phyloP scores from a whole-genome alignment of 73 alveolate genomes.

The Breviolum minutum region DNA sequence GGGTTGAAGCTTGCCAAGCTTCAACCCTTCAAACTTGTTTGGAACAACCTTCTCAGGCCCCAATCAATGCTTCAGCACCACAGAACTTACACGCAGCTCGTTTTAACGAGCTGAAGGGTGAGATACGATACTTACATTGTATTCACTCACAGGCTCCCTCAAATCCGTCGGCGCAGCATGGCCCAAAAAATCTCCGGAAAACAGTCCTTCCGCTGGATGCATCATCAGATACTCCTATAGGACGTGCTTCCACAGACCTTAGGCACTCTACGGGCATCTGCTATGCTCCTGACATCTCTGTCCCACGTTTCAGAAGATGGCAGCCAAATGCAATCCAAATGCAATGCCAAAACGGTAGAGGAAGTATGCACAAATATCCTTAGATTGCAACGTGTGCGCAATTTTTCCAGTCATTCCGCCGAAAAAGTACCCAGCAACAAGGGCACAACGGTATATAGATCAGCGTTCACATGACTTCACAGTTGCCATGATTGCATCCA shows the following conservation, averaged over 20 bases:
- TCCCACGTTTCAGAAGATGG: not conserved
- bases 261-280: not conserved
- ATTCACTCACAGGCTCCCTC: not conserved
- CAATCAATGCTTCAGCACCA: too few relatives aligned
- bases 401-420: not conserved
- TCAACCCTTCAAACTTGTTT: too few relatives aligned
- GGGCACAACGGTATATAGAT: too few relatives aligned
- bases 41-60: too few relatives aligned
- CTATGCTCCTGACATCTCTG: too few relatives aligned
- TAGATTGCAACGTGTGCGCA: not conserved
- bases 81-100: not conserved
- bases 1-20: too few relatives aligned
- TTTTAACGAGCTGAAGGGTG: too few relatives aligned
- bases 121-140: slow-evolving; percentile 12
- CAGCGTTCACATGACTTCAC: too few relatives aligned
- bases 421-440: too few relatives aligned
- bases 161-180: not conserved
- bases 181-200: too few relatives aligned
- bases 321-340: not conserved
- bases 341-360: slow-evolving; percentile 5
- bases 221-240: not conserved
- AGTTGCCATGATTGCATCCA: not conserved
- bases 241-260: slow-evolving; percentile 1
- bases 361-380: slow-evolving; percentile 43
- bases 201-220: too few relatives aligned